Evolutionary conservation across 805 yeast genomes (phyloP), one percentile per base, ranked within the genome.

Genomic region (Zygosaccharomyces bailii): DNA sequence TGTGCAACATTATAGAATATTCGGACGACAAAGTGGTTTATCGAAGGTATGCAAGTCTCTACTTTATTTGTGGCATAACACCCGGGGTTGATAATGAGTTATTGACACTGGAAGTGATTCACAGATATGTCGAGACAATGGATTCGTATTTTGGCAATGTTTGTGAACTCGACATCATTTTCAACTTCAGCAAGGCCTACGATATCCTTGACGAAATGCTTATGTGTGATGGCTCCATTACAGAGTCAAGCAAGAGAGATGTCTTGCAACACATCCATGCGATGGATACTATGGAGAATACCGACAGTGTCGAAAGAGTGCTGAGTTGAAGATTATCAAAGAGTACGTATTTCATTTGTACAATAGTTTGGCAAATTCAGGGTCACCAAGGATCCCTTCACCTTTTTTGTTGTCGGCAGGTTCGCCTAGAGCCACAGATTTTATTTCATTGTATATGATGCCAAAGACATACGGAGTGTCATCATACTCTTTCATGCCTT

Each of bases 91-190:
- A 85, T 41, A 93, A 93, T 63, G 99, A 93, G 63, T 72, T 93
- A 51, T 67, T 87, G 43, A 82, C 95, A 1, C 71, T 93, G 45
- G 99, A 93, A 59, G 71, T 85, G 13, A 82, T 93, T 41, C 99
- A 93, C 63, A 74, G 97, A 49, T 93, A 82, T 63, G 99, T 93
- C 32, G 99, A 93, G 65, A 89, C 87, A 52, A 88, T 93, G 96
- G 99, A 93, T 70, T 84, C 85, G 55, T 80, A 89, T 48, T 93
- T 87, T 61, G 97, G 96, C 9, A 91, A 88, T 59, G 99, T 93
- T 13, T 89, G 97, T 67, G 99, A 93, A 64, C 72, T 93, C 57
- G 99, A 93, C 68, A 93, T 93, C 50, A 93, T 93, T 39, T 93
- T 93, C 76, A 93, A 95, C 59, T 93, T 93, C 68, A 86, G 86